These are phyloP conservation scores for Botryotinia narcissicola DNA, from an alignment of 2,329 filamentous ascomycete genomes.

Conservation along the genomic window DNA sequence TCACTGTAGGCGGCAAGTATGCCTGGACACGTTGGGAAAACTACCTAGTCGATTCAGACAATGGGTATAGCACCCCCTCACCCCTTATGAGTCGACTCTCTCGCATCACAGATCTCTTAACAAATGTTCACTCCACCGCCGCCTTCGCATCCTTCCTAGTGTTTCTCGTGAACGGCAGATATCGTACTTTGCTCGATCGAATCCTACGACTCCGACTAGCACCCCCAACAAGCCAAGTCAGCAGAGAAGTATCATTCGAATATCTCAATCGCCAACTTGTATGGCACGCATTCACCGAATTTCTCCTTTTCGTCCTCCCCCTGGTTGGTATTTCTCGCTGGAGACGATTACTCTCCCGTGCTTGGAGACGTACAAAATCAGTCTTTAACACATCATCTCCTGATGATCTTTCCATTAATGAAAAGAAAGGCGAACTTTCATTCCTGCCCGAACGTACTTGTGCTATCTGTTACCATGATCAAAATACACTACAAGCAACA, in stretches of 20 bases:
- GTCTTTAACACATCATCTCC: conserved; percentile 17
- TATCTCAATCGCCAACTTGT: conserved; percentile 96
- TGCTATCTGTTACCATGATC: conserved; percentile 94
- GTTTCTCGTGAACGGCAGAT: conserved; percentile 87
- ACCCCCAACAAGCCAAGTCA: conserved; percentile 80
- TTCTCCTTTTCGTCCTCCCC: conserved; percentile 93
- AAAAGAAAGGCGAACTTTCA: conserved; percentile 66
- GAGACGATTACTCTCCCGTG: conserved; percentile 82
- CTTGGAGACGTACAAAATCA: conserved; percentile 78
- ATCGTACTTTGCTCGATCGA: conserved; percentile 86
- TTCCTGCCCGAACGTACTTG: conserved; percentile 93
- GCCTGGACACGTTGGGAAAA: conserved; percentile 90
- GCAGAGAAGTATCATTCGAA: conserved; percentile 91
- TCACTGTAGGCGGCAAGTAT: conserved; percentile 86
- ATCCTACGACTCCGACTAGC: conserved; percentile 80
- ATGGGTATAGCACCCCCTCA: conserved; percentile 65
- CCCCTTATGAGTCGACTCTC: conserved; percentile 57
- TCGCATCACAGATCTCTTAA: conserved; percentile 64
- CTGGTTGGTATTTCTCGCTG: conserved; percentile 93
- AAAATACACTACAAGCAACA: conserved; percentile 68
- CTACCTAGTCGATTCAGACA: conserved; percentile 74
- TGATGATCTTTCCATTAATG: conserved; percentile 46
- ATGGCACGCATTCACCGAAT: conserved; percentile 99
- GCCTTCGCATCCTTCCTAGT: conserved; percentile 84
- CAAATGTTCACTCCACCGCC: conserved; percentile 75